Base-by-base conservation (phyloP, 352 stramenopile genomes). In the Globisporangium alternatum region DNA sequence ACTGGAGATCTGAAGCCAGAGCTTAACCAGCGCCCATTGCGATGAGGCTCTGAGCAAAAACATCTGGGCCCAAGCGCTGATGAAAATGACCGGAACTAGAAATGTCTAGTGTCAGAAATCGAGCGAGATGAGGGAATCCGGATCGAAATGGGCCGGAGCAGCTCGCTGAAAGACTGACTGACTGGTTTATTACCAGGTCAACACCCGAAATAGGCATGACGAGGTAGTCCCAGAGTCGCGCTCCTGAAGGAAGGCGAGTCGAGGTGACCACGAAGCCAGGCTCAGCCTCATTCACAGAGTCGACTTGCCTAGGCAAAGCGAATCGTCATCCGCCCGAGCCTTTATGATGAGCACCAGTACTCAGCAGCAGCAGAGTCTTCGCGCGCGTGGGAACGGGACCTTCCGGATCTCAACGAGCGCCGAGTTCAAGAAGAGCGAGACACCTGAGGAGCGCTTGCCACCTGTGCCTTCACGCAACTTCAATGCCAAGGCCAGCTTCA, bases 331-430 rank as follows among this genome's bases (percentile, higher is more conserved):
- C 5, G 3, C 21, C 54, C 25, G n/a, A 44, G 21, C 33, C 3
- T 37, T 37, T 19, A 48, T 45, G 33, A 33, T n/a, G n/a, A 59
- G 8, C 19, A 51, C n/a, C 21, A 52, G 17, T 33, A 37, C 28
- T 12, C 37, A 60, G 10, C 35, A 60, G 6, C 21, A 60, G 54
- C 43, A 62, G 10, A 44, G 22, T 30, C 21, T 12, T 30, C 47
- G 25, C 13, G 39, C 22, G 22, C 58, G 58, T 7, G 58, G 10
- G 30, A 64, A 48, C 35, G 45, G 58, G 3, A 49, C 21, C 22
- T 64, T 64, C 9, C 47, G 33, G n/a, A 55, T 64, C 19, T 22
- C 47, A 22, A 48, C 35, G 13, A 28, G 17, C 10, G 56, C 22
- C 22, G 33, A 57, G 3, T 9, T 56, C 7, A 22, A n/a, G 25